Evolutionary conservation across 805 yeast species (phyloP).

Genomic region (Lachancea cidri): DNA sequence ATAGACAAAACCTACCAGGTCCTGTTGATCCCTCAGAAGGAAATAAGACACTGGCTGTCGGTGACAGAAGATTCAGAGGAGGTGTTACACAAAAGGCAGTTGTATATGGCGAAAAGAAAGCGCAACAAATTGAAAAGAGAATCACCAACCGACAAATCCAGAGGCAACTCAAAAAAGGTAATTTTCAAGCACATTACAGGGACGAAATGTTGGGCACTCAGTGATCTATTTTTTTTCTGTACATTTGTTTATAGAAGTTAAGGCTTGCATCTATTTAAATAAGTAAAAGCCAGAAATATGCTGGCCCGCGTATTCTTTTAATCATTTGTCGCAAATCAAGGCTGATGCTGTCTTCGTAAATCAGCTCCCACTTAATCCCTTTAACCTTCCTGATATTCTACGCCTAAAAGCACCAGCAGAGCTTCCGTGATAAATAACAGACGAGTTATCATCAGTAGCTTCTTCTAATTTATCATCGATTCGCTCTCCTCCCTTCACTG

Average conservation of each 20-base stretch:
- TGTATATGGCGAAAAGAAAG: slow-evolving; percentile 45
- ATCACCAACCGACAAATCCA: slow-evolving; percentile 37
- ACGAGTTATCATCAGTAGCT: slow-evolving; percentile 8
- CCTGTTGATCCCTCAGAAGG: slow-evolving; percentile 51
- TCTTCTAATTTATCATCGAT: slow-evolving; percentile 5
- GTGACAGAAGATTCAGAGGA: slow-evolving; percentile 58
- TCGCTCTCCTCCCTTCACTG: slow-evolving; percentile 1
- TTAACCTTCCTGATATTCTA: background rate
- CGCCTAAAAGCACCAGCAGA: background rate
- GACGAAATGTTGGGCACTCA: slow-evolving; percentile 51
- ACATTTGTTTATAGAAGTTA: no score
- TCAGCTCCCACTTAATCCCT: background rate
- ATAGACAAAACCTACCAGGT: slow-evolving; percentile 56
- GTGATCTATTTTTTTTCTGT: no score
- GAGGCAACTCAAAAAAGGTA: slow-evolving; percentile 62
- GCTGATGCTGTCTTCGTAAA: no score
- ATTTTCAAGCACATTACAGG: slow-evolving; percentile 80
- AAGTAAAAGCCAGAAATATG: background rate
- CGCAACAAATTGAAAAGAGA: slow-evolving; percentile 40
- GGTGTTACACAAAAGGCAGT: slow-evolving; percentile 57
- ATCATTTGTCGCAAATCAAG: no score
- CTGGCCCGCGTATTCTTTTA: no score
- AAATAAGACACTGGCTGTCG: slow-evolving; percentile 68
- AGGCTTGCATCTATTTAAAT: background rate
- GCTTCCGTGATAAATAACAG: slow-evolving; percentile 9